A percentile compares a stretch with the other conserved stretches of the same genome.
These are phyloP conservation scores for Daldinia sp. DNA, from an alignment of 2,329 filamentous ascomycete genomes.

Conservation along the genomic window DNA sequence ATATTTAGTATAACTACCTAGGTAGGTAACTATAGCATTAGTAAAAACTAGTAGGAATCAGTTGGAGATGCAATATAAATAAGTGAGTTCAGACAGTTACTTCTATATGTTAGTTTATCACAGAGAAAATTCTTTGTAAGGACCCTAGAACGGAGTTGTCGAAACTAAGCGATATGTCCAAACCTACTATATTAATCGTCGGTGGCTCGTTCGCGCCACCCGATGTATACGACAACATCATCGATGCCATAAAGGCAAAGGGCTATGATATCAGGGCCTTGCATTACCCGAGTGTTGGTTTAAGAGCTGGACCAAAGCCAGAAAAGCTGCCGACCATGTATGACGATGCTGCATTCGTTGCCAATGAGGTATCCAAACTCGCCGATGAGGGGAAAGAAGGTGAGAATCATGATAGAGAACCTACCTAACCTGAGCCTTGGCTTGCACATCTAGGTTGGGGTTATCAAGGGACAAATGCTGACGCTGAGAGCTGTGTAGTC, in stretches of 20 bases:
- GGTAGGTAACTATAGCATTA: background rate
- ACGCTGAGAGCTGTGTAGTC: constrained; percentile 22
- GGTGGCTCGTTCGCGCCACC: constrained; percentile 44
- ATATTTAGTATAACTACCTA: too few species aligned
- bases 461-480: background rate
- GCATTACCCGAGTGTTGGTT: constrained; percentile 35
- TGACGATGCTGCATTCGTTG: constrained; percentile 53
- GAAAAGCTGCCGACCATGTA: constrained; percentile 47
- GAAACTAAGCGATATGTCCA: constrained; percentile 35
- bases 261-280: constrained; percentile 46
- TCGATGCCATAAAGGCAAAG: constrained; percentile 27
- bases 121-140: background rate
- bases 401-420: constrained; percentile 3
- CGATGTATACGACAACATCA: constrained; percentile 37
- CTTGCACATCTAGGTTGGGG: background rate
- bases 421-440: background rate
- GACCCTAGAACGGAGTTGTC: background rate
- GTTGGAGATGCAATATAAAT: background rate
- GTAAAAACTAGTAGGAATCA: background rate
- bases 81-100: too few species aligned
- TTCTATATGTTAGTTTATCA: too few species aligned
- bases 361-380: constrained; percentile 50
- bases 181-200: constrained; percentile 41
- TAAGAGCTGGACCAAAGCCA: constrained; percentile 16
- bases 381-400: constrained; percentile 50